Percentiles rank a stretch among this genome's conserved stretches.
Conservation (phyloP, 495 filamentous ascomycete species). For the Trichoderma gamsii region DNA sequence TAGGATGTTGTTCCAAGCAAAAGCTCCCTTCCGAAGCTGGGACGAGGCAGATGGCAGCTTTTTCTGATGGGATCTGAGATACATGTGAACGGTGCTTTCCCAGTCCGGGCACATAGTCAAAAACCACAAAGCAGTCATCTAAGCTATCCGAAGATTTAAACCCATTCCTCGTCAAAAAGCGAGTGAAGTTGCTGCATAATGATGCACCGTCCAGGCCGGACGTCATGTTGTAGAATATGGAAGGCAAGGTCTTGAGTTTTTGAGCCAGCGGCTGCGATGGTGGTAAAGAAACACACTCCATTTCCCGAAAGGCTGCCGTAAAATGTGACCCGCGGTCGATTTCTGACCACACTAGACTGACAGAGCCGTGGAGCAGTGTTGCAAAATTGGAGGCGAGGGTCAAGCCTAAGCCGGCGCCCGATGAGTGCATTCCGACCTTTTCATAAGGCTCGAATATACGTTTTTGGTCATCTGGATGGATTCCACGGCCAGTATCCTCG, state of each 20-base stretch:
- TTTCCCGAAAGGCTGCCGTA: not conserved
- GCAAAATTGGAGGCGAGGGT: constrained; percentile 13
- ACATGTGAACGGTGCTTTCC: not conserved
- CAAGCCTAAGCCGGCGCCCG: constrained; percentile 10
- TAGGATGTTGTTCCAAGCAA: not conserved
- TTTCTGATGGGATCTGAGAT: not conserved
- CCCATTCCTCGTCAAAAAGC: not conserved
- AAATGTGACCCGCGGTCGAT: constrained; percentile 11
- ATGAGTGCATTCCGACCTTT: constrained; percentile 9
- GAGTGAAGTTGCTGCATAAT: not conserved
- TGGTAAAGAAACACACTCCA: not conserved
- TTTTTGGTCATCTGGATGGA: constrained; percentile 12
- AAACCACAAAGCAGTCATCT: not conserved
- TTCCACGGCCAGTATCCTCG: constrained; percentile 11
- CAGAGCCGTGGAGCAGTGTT: constrained; percentile 14
- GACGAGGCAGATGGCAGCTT: not conserved
- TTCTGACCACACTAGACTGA: not conserved
- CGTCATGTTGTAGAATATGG: not conserved
- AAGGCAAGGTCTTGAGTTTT: not conserved
- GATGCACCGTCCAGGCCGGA: not conserved
- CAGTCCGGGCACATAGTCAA: not conserved
- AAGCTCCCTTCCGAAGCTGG: not conserved
- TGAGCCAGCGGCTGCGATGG: not conserved
- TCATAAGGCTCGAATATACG: constrained; percentile 15
- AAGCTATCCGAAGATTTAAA: not conserved